These are phyloP conservation scores for Globisporangium uncinulatum DNA, from an alignment of 352 stramenopile genomes.

Conservation along the genomic window DNA sequence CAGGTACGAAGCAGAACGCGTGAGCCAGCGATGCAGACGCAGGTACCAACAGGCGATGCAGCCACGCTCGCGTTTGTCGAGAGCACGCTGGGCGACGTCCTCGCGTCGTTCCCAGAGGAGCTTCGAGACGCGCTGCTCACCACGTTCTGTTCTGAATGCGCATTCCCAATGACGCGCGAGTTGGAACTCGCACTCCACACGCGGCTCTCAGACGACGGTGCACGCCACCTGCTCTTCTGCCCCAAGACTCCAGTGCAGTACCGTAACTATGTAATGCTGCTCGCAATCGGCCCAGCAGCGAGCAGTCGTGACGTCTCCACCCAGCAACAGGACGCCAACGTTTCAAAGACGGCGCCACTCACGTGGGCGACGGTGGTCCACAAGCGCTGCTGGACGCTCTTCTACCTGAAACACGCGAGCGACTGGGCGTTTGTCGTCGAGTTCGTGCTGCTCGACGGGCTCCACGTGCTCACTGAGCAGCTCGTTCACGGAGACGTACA, in stretches of 20 bases:
- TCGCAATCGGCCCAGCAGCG: slow-evolving; percentile 9
- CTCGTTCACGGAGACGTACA: slow-evolving; percentile 30
- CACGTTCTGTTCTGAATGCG: slow-evolving; percentile 24
- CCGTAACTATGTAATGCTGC: slow-evolving; percentile 18
- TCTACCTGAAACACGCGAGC: slow-evolving; percentile 34
- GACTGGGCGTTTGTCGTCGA: slow-evolving; percentile 29
- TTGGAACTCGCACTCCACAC: slow-evolving; percentile 32
- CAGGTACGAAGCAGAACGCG: too few species aligned
- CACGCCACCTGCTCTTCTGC: slow-evolving; percentile 28
- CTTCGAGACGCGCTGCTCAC: slow-evolving; percentile 18
- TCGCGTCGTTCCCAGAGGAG: slow-evolving; percentile 17
- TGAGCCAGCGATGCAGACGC: too few species aligned
- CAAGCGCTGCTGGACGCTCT: slow-evolving; percentile 33
- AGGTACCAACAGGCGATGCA: too few species aligned
- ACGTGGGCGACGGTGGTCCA: slow-evolving; percentile 12
- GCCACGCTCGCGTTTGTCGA: slow-evolving; percentile 18
- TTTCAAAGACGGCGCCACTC: background rate
- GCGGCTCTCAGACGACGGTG: slow-evolving; percentile 32
- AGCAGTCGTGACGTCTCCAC: too few species aligned
- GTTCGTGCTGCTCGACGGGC: slow-evolving; percentile 24
- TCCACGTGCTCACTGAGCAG: slow-evolving; percentile 25
- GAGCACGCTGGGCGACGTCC: slow-evolving; percentile 12
- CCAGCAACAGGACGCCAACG: too few species aligned
- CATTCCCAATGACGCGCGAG: slow-evolving; percentile 17
- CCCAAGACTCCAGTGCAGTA: slow-evolving; percentile 20